These are phyloP conservation scores for Osmanthus fragrans DNA, from an alignment of 257 asterid genomes.

Conservation along the genomic window DNA sequence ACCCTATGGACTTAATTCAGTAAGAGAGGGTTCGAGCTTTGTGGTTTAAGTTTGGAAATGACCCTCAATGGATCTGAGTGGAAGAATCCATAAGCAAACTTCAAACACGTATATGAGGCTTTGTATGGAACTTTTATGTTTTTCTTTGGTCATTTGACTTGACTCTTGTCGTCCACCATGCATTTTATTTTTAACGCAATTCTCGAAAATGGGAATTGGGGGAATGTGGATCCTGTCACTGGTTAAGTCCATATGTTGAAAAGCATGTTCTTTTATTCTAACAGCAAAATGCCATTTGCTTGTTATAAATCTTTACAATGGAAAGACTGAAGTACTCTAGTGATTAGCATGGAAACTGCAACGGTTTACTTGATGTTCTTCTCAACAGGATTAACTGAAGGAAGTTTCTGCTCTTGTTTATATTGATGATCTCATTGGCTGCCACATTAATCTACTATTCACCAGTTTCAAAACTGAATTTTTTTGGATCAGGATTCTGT, in stretches of 20 bases:
- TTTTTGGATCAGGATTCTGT: conserved; percentile 90
- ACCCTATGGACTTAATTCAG: conserved; percentile 4
- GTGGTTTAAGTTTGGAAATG: conserved; percentile 15
- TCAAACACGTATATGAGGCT: conserved; percentile 7
- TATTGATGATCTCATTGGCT: conserved; percentile 75
- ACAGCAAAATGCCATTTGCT: conserved; percentile 32
- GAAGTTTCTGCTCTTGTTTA: conserved; percentile 83
- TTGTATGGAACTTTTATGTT: conserved; percentile 1
- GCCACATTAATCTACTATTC: conserved; percentile 81
- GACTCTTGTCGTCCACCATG: conserved; percentile 9
- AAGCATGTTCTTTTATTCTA: conserved; percentile 18
- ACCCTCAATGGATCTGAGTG: conserved; percentile 5
- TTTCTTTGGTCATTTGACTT: conserved; percentile 4
- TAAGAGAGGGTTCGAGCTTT: not conserved
- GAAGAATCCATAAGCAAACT: not conserved
- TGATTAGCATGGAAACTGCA: conserved; percentile 54
- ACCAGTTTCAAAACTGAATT: conserved; percentile 84
- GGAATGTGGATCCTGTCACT: conserved; percentile 17
- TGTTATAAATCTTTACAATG: conserved; percentile 21
- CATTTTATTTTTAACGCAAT: conserved; percentile 5
- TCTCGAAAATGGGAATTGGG: conserved; percentile 10
- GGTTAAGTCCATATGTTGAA: conserved; percentile 25
- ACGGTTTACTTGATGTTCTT: conserved; percentile 62
- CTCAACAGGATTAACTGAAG: conserved; percentile 85
- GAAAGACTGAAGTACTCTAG: conserved; percentile 42